Base-by-base conservation (phyloP, 2,329 filamentous ascomycete genomes). In the Trichoderma sp. region DNA sequence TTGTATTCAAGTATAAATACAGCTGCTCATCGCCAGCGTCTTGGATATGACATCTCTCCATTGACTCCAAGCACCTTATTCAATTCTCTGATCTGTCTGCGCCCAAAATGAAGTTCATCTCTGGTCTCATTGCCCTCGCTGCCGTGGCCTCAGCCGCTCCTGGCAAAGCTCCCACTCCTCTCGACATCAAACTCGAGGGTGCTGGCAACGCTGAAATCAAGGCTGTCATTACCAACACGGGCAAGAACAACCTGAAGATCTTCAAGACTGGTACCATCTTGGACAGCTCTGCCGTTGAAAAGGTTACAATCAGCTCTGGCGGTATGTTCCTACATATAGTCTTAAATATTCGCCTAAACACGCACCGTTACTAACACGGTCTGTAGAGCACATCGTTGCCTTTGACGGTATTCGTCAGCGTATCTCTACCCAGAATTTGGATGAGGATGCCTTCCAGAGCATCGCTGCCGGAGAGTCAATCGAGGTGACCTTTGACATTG, bases 381-480 rank as follows among this genome's bases (percentile, higher is more conserved):
- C 1, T 13, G 2, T 4, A 75, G 84, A 78, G 57, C 72, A 76
- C 29, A 75, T 80, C 68, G 75, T 86, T 50, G 75, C 78, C 12
- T 87, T 88, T 70, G 81, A 85, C 57, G 86, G 86, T 54, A 80
- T 88, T 69, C 82, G 83, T 50, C 79, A 86, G 48, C 82, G 81
- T 37, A 74, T 88, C 32, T 75, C 80, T 69, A 83, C 81, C 17
- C 73, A 73, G 2, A 76, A 78, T 48, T 79, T 88, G 27, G 76
- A 73, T 19, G 80, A 83, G 34, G 80, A 82, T 4, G 80, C 83
- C 59, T 89, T 88, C 76, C 76, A 83, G 71, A 77, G 78, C 39
- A 81, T 89, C 64, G 77, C 76, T 5, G 78, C 81, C 5, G 82
- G 82, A 58, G 76, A 86, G 75, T 83, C 84, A 9, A 79, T 88